Evolutionary conservation across 768 basidiomycete genomes (phyloP).

Genomic region (Tricholoma flavovirens): DNA sequence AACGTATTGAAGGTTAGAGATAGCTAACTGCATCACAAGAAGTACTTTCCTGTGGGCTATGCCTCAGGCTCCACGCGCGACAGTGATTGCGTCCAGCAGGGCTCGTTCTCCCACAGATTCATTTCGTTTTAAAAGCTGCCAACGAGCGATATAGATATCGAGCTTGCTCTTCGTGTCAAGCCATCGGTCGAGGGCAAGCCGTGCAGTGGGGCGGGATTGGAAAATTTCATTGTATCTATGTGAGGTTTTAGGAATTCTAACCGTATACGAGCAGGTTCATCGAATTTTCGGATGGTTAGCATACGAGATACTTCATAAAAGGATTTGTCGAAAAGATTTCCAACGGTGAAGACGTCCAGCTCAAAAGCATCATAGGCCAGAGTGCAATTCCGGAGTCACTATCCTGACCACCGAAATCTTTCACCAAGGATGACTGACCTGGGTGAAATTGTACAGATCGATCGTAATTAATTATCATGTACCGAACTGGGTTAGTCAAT

Average conservation of each 20-base stretch:
- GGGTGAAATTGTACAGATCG: conserved; percentile 17
- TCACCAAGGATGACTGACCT: conserved; percentile 8
- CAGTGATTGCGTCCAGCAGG: not conserved
- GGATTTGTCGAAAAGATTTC: conserved; percentile 6
- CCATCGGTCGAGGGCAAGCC: conserved; percentile 18
- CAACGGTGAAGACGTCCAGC: conserved; percentile 7
- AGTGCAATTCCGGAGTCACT: conserved; percentile 1
- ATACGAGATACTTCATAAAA: conserved; percentile 21
- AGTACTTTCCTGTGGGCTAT: not conserved
- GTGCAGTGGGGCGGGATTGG: conserved; percentile 17
- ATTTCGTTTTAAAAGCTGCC: not conserved
- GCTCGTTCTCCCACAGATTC: not conserved
- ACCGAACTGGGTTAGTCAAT: conserved; percentile 30
- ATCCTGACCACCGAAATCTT: conserved; percentile 2
- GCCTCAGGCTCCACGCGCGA: not conserved
- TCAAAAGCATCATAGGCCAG: conserved; percentile 6
- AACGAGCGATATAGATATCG: not conserved
- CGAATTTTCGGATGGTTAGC: too few species aligned
- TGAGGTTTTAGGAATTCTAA: conserved; percentile 23
- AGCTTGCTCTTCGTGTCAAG: conserved; percentile 2
- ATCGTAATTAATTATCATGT: conserved; percentile 34
- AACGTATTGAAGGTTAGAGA: not conserved
- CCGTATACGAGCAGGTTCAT: too few species aligned
- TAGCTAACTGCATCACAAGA: not conserved
- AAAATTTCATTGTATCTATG: conserved; percentile 22